Base-by-base conservation (phyloP, 1,139 yeast genomes). In the Nakaseomyces kungkrabaensis region DNA sequence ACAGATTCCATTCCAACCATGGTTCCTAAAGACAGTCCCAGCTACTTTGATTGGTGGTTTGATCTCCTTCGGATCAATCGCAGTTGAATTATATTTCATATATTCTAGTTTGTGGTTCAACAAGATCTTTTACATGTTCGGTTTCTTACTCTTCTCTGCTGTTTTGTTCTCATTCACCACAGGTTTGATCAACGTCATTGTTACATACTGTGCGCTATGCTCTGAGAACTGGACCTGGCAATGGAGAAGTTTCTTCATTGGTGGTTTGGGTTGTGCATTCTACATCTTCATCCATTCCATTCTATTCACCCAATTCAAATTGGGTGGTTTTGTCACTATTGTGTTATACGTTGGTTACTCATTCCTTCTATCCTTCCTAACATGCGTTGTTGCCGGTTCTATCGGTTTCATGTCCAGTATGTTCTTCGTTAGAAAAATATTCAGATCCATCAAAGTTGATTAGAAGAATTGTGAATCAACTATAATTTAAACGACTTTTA, bases 141-240 rank as follows among this genome's bases (percentile, higher is more conserved):
- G 98, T 25, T 92, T 92, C 74, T 74, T 92, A 60, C 87, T 92
- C 68, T 81, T 90, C 70, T 89, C 97, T 61, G 82, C 88, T 65
- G 58, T 85, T 26, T 74, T 92, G 63, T 85, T 89, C 88, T 72
- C 87, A 13, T 64, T 85, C 60, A 89, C 97, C 9, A 85, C 96
- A 6, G 76, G 86, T 22, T 75, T 92, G 55, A 89, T 89, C 43
- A 83, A 96, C 0, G 72, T 89, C 24, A 73, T 92, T 59, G 77
- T 89, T 72, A 79, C 86, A 38, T 92, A 92, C 69, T 85, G 86
- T 72, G 78, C 90, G 9, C 76, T 94, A 56, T 88, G 96, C 65
- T 74, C 89, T 44, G 98, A 92, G 66, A 87, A 92, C 68, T 90
- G 94, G 73, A 81, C 82, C 67, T 92, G 99, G 99, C 97, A 89